Evolutionary conservation across 108 stramenopile genomes (phyloP), one percentile per base, ranked within the genome.

Genomic region (Skeletonema tropicum): DNA sequence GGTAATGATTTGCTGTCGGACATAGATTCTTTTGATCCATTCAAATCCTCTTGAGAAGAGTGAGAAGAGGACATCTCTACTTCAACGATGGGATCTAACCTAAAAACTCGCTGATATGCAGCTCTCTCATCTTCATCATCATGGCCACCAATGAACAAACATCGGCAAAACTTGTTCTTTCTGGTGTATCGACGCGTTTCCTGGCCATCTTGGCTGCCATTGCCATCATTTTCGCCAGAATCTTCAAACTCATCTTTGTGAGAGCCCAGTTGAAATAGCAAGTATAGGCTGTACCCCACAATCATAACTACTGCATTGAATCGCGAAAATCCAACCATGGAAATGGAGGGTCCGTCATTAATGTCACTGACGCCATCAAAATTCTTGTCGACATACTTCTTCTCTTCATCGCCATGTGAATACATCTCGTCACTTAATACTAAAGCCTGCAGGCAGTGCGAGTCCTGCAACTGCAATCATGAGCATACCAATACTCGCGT

Each of bases 241-340:
- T 95, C 92, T 30, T 95, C 94, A 73, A 90, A 95, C 82, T 95
- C 95, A 23, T 93, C 92, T 68, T 88, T 88, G 76, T 94, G 93
- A 26, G 90, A 91, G 31, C 89, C 89, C 14, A 94, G 78, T 71
- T 94, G 93, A 80, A 96, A 94, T 29, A 91, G 29, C 10, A 96
- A 70, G 64, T 89, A 96, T 39, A 83, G 64, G 13, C 86, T 31
- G 73, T 96, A 96, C 70, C 90, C 85, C n/a, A 85, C 25, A 48
- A 96, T 78, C 91, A 96, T 91, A 17, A 96, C 76, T 11, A 85
- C 57, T 9, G 96, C 96, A 78, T 93, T 93, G 67, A 93, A 85
- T 21, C 96, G 80, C 46, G 84, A 91, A 71, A 94, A 89, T 26
- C 83, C 70, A 23, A 96, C 41, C 82, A 91, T 90, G 25, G 75